A percentile compares a stretch with the other conserved stretches of the same genome.
Conservation (phyloP, 148 eudicot species). For the Camellia sinensis region DNA sequence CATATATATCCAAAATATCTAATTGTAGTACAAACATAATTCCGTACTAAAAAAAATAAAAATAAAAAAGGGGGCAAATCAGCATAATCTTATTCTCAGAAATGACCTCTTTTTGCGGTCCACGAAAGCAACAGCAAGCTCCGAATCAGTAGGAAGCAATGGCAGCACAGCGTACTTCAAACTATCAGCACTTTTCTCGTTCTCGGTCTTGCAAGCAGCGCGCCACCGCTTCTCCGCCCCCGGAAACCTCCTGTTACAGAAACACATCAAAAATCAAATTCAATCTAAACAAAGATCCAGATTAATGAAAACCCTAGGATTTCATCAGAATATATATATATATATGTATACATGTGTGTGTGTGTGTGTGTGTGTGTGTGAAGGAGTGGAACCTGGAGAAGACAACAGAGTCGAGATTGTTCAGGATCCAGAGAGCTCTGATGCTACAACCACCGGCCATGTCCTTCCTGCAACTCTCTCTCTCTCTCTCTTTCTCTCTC, state of each 20-base stretch:
- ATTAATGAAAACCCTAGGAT: constrained; percentile 15
- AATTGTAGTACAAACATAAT: no score
- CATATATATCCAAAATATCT: background rate
- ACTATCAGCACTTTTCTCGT: constrained; percentile 7
- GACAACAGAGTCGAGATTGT: constrained; percentile 62
- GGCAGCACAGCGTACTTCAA: constrained; percentile 11
- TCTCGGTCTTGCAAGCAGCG: constrained; percentile 46
- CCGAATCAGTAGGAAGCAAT: constrained; percentile 43
- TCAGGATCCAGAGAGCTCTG: constrained; percentile 92
- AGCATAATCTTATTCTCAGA: background rate
- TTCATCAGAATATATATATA: background rate
- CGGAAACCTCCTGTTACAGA: constrained; percentile 72
- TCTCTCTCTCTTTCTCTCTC: no score
- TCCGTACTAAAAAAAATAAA: no score
- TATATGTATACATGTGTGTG: background rate
- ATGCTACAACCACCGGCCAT: constrained; percentile 63
- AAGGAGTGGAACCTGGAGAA: constrained; percentile 61
- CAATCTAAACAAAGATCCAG: constrained; percentile 4
- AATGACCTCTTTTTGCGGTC: constrained; percentile 13
- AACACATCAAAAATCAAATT: constrained; percentile 4
- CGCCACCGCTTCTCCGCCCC: constrained; percentile 91
- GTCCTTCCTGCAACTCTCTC: background rate
- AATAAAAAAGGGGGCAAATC: background rate
- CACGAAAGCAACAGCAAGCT: constrained; percentile 61
- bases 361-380: no score